A percentile compares a stretch with the other conserved stretches of the same genome.
These are phyloP conservation scores for Nemania serpens DNA, from an alignment of 2,329 filamentous ascomycete species.

Conservation along the genomic window DNA sequence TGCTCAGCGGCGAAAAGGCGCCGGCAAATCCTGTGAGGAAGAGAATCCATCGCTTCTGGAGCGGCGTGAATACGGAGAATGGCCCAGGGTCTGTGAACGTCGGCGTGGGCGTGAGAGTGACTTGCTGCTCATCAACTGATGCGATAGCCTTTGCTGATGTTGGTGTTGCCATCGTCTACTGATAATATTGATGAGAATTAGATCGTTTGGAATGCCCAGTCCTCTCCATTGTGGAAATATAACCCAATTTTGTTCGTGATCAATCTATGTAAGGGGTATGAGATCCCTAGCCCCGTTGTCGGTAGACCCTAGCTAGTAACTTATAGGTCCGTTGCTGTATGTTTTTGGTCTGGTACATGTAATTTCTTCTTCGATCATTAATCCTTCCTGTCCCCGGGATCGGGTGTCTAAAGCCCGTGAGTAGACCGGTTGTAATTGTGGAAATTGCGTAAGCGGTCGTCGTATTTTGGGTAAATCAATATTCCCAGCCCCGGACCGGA, in stretches of 20 bases:
- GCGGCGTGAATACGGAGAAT: constrained; percentile 23
- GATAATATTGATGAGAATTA: neutral
- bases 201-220: neutral
- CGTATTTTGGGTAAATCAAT: neutral
- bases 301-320: neutral
- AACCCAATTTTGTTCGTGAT: neutral
- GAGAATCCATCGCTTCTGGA: constrained; percentile 30
- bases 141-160: neutral
- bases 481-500: neutral
- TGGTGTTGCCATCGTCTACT: neutral
- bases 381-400: neutral
- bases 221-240: neutral
- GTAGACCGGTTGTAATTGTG: neutral
- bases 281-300: neutral
- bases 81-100: neutral
- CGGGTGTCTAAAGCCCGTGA: neutral
- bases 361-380: neutral
- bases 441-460: neutral
- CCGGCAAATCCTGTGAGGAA: constrained; percentile 31
- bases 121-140: neutral
- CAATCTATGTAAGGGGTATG: neutral
- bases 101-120: neutral
- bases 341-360: neutral
- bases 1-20: constrained; percentile 32
- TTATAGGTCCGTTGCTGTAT: neutral